Base-by-base conservation (phyloP, 164 flowering plant species). In the Stephania yunnanensis region DNA sequence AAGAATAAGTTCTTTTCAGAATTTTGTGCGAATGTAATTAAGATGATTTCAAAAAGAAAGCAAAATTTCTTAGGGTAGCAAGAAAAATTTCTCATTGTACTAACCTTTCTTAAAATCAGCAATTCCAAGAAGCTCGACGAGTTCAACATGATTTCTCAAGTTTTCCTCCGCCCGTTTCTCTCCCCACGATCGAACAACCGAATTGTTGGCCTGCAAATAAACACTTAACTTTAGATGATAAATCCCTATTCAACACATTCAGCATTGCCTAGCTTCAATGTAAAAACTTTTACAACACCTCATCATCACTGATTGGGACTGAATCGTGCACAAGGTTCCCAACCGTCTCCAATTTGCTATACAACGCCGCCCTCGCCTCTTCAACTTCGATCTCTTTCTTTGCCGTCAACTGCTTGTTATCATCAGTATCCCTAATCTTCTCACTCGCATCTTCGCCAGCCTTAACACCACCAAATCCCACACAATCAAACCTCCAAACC, bases 311-410 rank as follows among this genome's bases (percentile, higher is more conserved):
- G 61, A 89, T 71, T 0, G 97, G 98, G 53, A 95, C 99, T 0
- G 98, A 88, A 82, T 95, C 99, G 74, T 95, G 99, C 71, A 95
- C 95, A 20, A 95, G 93, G 78, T 95, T 95, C 30, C 98, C 99
- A 52, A 95, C 79, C 2, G 75, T 61, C 69, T 81, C 89, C 83
- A 93, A 78, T 71, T 77, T 90, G 6, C 84, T 69, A 78, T 89
- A 83, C 61, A 93, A 73, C 17, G 80, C 81, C 1, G 77, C 78
- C 77, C 75, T 81, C 55, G 90, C 90, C 64, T 86, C 95, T 75
- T 84, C 85, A 36, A 92, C 99, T 80, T 93, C 95, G 53, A 71
- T 86, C 46, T 91, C 94, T 75, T 91, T 93, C 74, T 86, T 78
- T 1, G 87, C 89, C 15, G 83, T 82, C 69, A 69, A 77, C 69